Percentiles rank a stretch among this genome's conserved stretches.
Conservation (phyloP, 2,329 filamentous ascomycete species). For the Fusarium armeniacum region DNA sequence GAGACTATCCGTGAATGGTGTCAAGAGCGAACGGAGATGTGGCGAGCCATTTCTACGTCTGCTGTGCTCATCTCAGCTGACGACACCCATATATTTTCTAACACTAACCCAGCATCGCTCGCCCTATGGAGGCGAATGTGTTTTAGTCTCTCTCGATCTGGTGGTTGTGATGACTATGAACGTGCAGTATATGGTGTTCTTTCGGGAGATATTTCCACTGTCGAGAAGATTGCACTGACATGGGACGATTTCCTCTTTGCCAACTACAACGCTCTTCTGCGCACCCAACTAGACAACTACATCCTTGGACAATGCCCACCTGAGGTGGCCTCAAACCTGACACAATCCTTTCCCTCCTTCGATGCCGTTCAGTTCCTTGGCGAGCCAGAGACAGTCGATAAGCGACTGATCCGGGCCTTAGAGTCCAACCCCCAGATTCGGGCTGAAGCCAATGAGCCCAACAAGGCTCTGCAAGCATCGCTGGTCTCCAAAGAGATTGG, state of each 20-base stretch:
- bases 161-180: constrained; percentile 81
- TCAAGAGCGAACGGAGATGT: constrained; percentile 85
- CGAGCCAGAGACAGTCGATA: constrained; percentile 65
- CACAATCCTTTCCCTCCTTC: constrained; percentile 72
- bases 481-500: constrained; percentile 75
- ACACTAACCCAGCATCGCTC: constrained; percentile 60
- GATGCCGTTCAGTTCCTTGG: constrained; percentile 75
- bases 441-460: constrained; percentile 72
- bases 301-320: constrained; percentile 69
- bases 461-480: constrained; percentile 82
- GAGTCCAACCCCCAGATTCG: constrained; percentile 69
- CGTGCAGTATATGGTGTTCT: constrained; percentile 90
- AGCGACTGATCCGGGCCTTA: constrained; percentile 72
- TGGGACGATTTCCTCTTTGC: constrained; percentile 93
- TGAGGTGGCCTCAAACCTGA: constrained; percentile 66
- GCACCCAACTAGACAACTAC: constrained; percentile 83
- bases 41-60: constrained; percentile 87
- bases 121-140: constrained; percentile 85
- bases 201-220: constrained; percentile 84
- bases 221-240: constrained; percentile 79
- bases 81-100: constrained; percentile 58
- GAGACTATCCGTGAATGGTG: constrained; percentile 87
- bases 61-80: constrained; percentile 72
- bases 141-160: constrained; percentile 77
- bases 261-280: constrained; percentile 87